A percentile compares a stretch with the other conserved stretches of the same genome.
Evolutionary conservation across 2,329 filamentous ascomycete species (phyloP).

Genomic region (Gnomoniopsis sp.): DNA sequence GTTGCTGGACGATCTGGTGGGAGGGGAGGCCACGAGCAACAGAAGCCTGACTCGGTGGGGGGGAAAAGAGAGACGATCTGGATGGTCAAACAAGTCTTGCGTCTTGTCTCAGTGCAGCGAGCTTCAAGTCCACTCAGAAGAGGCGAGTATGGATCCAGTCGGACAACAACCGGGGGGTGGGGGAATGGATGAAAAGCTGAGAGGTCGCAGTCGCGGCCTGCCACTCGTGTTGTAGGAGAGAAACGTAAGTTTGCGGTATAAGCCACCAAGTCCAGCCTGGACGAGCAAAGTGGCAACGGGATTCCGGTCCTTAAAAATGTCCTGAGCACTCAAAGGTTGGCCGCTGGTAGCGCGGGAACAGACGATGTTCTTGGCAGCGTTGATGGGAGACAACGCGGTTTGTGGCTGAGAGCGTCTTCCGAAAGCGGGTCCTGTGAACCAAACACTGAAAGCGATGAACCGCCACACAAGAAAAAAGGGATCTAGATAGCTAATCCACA

Average conservation of each 20-base stretch:
- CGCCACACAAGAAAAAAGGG: neutral
- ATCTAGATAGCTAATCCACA: neutral
- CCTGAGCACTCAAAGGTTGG: no score
- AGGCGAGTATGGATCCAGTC: neutral
- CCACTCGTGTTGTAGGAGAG: neutral
- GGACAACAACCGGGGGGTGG: neutral
- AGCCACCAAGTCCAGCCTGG: conserved; percentile 7
- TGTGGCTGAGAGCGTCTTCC: conserved; percentile 18
- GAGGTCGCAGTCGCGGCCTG: neutral
- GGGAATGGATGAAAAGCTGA: neutral
- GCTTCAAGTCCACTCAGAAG: conserved; percentile 5
- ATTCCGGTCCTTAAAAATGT: neutral
- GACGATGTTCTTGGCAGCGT: neutral
- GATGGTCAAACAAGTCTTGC: conserved; percentile 7
- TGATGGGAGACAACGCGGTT: neutral
- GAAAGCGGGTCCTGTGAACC: conserved; percentile 10
- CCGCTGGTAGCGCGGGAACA: neutral
- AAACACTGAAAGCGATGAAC: neutral
- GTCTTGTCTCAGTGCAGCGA: conserved; percentile 15
- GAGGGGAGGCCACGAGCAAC: conserved; percentile 16
- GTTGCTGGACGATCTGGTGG: conserved; percentile 4
- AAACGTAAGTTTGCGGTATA: neutral
- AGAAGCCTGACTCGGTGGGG: conserved; percentile 15
- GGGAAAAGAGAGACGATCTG: conserved; percentile 12
- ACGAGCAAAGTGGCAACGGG: conserved; percentile 1